phyloP scores from a whole-genome alignment of 345 rosid genomes.

The Gossypium ekmanianum region DNA sequence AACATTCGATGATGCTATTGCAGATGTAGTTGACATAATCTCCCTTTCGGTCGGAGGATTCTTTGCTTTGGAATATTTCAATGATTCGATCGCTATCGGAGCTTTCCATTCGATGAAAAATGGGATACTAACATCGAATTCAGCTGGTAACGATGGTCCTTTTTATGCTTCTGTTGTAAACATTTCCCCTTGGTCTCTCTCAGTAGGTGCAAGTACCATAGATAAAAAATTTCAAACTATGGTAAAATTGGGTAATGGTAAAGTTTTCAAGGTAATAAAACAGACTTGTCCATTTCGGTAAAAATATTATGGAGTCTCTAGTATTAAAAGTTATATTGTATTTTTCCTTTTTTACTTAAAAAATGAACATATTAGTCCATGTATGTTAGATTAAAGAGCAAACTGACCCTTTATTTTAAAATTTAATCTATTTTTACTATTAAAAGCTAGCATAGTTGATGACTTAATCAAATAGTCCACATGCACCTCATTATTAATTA shows the following conservation, averaged over 20 bases:
- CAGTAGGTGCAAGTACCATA: slow-evolving; percentile 34
- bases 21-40: slow-evolving; percentile 32
- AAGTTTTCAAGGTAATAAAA: slow-evolving; percentile 18
- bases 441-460: too few species aligned
- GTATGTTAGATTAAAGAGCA: rapidly evolving
- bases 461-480: too few species aligned
- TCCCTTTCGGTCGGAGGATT: slow-evolving; percentile 22
- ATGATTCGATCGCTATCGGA: slow-evolving; percentile 23
- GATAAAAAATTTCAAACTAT: slow-evolving; percentile 21
- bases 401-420: rapidly evolving
- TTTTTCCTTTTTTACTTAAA: too few species aligned
- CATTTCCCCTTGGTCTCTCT: slow-evolving; percentile 27
- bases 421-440: too few species aligned
- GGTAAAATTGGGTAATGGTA: slow-evolving; percentile 21
- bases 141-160: slow-evolving; percentile 31
- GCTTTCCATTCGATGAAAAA: slow-evolving; percentile 29
- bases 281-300: background rate
- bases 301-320: too few species aligned
- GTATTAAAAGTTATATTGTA: too few species aligned
- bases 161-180: background rate
- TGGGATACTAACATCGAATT: slow-evolving; percentile 25
- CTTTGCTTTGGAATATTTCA: slow-evolving; percentile 3
- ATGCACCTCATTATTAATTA: too few species aligned
- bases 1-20: slow-evolving; percentile 37
- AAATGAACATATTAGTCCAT: too few species aligned